Conservation (phyloP, 225 moss, liverwort and hornwort genomes). For the Polytrichum formosum region DNA sequence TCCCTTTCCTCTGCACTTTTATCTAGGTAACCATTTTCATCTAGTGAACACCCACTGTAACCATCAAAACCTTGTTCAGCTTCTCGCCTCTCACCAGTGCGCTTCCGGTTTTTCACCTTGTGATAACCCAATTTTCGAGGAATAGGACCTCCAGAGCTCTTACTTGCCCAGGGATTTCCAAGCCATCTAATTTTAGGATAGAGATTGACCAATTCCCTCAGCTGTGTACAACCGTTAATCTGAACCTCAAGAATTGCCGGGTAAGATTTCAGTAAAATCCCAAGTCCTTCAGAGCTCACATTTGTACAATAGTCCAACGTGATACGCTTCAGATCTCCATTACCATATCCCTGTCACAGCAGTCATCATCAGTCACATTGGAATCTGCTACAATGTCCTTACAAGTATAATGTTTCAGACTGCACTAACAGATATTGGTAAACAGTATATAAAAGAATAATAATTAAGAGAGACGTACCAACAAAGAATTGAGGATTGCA, state of each 20-base stretch:
- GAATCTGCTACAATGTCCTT: no score
- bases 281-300: slow-evolving; percentile 69
- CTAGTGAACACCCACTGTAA: slow-evolving; percentile 60
- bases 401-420: no score
- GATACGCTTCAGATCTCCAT: slow-evolving; percentile 61
- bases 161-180: slow-evolving; percentile 47
- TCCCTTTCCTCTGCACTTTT: slow-evolving; percentile 63
- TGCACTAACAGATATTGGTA: not conserved
- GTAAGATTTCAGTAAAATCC: slow-evolving; percentile 63
- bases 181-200: slow-evolving; percentile 75
- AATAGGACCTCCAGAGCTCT: slow-evolving; percentile 27
- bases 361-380: not conserved
- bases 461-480: slow-evolving; percentile 48
- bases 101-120: slow-evolving; percentile 44
- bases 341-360: slow-evolving; percentile 70
- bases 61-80: slow-evolving; percentile 54
- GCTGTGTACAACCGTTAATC: slow-evolving; percentile 54
- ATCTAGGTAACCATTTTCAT: slow-evolving; percentile 70
- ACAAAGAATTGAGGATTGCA: slow-evolving; percentile 63
- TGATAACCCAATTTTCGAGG: slow-evolving; percentile 34
- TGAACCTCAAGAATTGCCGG: slow-evolving; percentile 76
- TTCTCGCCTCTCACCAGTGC: slow-evolving; percentile 39
- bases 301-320: slow-evolving; percentile 63
- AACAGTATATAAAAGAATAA: not conserved
- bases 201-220: slow-evolving; percentile 51